A percentile compares a stretch with the other conserved stretches of the same genome.
These are phyloP conservation scores for Cutaneotrichosporon dermatis DNA, from an alignment of 1,284 basidiomycete genomes.

Conservation along the genomic window DNA sequence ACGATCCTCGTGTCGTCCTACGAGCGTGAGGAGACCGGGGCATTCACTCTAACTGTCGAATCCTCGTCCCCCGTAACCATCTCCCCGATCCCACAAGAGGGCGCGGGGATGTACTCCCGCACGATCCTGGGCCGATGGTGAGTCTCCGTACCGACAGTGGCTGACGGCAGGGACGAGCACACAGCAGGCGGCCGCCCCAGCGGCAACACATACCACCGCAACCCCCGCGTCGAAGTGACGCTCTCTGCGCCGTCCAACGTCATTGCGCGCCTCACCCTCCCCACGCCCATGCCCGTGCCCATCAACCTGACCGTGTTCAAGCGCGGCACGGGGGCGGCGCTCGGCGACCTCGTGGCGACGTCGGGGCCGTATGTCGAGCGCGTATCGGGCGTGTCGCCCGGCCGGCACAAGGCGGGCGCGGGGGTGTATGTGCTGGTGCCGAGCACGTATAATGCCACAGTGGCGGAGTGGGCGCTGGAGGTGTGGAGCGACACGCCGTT, in stretches of 20 bases:
- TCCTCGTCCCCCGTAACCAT: constrained; percentile 54
- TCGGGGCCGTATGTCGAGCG: constrained; percentile 74
- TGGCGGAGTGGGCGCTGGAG: constrained; percentile 59
- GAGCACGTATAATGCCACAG: constrained; percentile 64
- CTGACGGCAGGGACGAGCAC: constrained; percentile 52
- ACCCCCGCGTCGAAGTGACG: constrained; percentile 65
- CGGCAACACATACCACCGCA: constrained; percentile 59
- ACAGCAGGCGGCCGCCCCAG: constrained; percentile 65
- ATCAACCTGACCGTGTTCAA: constrained; percentile 49
- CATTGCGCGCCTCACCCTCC: constrained; percentile 47
- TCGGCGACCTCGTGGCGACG: constrained; percentile 57
- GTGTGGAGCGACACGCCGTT: constrained; percentile 50
- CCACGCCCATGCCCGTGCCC: constrained; percentile 23
- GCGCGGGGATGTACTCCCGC: constrained; percentile 82
- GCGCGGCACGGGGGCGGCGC: constrained; percentile 21
- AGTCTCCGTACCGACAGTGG: constrained; percentile 25
- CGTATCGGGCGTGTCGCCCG: constrained; percentile 64
- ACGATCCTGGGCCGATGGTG: constrained; percentile 65
- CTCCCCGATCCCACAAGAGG: constrained; percentile 60
- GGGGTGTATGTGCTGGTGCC: constrained; percentile 69
- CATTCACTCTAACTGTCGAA: constrained; percentile 62
- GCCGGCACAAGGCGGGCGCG: constrained; percentile 53
- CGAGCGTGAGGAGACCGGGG: constrained; percentile 63
- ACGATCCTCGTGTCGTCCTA: constrained; percentile 79
- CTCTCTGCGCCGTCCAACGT: constrained; percentile 57